These are phyloP conservation scores for Euphrasia confusa DNA, from an alignment of 257 asterid genomes.

Conservation along the genomic window DNA sequence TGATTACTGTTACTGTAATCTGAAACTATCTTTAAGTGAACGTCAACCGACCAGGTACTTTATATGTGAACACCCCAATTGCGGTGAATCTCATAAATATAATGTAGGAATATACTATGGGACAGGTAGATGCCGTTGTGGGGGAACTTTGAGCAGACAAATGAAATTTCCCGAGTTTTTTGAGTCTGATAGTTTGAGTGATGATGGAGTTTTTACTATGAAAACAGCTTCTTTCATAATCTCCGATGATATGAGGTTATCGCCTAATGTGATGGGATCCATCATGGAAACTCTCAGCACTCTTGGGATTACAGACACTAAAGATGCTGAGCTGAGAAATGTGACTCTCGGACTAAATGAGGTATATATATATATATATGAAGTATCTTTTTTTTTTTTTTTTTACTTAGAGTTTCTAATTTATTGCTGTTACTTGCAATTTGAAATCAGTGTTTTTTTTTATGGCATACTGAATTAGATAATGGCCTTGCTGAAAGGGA, in stretches of 20 bases:
- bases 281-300: background rate
- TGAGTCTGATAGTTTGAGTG: background rate
- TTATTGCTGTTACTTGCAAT: too few species aligned
- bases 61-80: background rate
- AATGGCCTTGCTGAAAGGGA: background rate
- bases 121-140: background rate
- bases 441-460: background rate
- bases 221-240: background rate
- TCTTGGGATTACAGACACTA: background rate
- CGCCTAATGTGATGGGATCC: background rate
- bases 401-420: too few species aligned
- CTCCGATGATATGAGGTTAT: conserved; percentile 14
- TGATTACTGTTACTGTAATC: background rate
- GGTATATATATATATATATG: conserved; percentile 17
- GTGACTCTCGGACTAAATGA: conserved; percentile 16
- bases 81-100: background rate
- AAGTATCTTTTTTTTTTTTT: background rate
- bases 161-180: background rate
- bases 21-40: too few species aligned
- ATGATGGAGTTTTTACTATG: background rate
- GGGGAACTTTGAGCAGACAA: background rate
- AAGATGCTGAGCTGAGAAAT: background rate
- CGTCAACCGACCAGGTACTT: background rate
- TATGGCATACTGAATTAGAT: background rate
- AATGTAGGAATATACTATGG: background rate